Conservation (phyloP, 257 asterid genomes). For the Ajuga chamaepitys region DNA sequence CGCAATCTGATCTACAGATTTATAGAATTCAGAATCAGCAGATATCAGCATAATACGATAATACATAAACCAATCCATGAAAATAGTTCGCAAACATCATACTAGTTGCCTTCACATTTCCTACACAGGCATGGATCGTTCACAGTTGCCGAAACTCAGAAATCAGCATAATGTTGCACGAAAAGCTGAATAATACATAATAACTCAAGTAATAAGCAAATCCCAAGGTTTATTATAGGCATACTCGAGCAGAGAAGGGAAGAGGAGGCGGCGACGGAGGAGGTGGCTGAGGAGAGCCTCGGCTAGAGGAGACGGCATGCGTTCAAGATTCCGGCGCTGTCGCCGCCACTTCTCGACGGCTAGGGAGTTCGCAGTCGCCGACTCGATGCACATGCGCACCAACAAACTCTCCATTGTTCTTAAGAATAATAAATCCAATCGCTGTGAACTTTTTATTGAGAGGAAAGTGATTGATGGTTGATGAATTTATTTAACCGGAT, state of each 20-base stretch:
- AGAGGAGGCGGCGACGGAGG: constrained; percentile 68
- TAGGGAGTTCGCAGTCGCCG: constrained; percentile 56
- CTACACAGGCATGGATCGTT: too few relatives aligned
- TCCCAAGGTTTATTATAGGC: not conserved
- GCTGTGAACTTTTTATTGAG: not conserved
- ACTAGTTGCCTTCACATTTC: not conserved
- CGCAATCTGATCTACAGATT: not conserved
- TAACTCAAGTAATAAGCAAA: not conserved
- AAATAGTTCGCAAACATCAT: constrained; percentile 2
- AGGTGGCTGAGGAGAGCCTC: constrained; percentile 62
- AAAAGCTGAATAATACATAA: not conserved
- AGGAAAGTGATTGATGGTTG: not conserved
- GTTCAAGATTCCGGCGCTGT: constrained; percentile 77
- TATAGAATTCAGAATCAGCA: not conserved
- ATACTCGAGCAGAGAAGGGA: constrained; percentile 88
- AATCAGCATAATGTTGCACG: constrained; percentile 3
- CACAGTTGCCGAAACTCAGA: not conserved
- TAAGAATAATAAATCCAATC: not conserved
- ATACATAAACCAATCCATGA: not conserved
- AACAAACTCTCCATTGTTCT: constrained; percentile 30
- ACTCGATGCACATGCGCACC: constrained; percentile 68
- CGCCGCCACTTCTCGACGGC: constrained; percentile 87
- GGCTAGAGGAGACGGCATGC: constrained; percentile 76
- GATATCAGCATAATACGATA: not conserved
- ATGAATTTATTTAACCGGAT: too few relatives aligned